These are phyloP conservation scores for Acanthamoeba lenticulata DNA, from an alignment of 208 protist species.

Conservation along the genomic window DNA sequence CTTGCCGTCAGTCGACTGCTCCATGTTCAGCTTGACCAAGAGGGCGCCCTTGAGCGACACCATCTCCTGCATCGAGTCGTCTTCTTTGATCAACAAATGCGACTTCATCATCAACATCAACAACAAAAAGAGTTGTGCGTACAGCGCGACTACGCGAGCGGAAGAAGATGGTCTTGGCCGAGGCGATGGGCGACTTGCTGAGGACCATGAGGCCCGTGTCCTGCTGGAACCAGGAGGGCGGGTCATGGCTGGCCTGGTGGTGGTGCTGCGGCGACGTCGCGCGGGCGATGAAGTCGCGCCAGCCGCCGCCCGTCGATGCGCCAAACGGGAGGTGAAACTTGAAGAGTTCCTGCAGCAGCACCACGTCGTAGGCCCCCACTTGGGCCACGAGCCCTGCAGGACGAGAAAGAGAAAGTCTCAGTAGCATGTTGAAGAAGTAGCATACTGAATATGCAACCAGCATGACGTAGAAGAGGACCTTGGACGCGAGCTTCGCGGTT, in stretches of 20 bases:
- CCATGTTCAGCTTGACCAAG: neutral
- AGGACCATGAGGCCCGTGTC: neutral
- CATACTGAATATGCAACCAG: neutral
- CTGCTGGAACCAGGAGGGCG: neutral
- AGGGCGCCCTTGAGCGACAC: neutral
- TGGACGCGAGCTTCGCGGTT: neutral
- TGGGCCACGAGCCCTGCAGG: neutral
- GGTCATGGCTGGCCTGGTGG: neutral
- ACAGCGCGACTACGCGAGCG: neutral
- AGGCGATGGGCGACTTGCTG: neutral
- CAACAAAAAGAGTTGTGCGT: neutral
- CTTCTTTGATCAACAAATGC: neutral
- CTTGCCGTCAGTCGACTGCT: neutral
- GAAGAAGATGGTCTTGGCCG: conserved; percentile 28
- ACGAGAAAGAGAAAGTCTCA: neutral
- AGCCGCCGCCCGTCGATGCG: neutral
- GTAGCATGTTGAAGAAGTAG: neutral
- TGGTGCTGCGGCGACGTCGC: neutral
- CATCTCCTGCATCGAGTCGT: neutral
- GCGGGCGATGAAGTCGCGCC: neutral
- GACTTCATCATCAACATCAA: too few species aligned
- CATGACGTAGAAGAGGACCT: neutral
- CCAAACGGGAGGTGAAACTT: neutral
- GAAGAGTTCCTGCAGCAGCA: conserved; percentile 16
- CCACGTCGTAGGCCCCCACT: neutral